A percentile compares a stretch with the other conserved stretches of the same genome.
Conservation (phyloP, 352 stramenopile genomes). For the Plasmopara halstedii region DNA sequence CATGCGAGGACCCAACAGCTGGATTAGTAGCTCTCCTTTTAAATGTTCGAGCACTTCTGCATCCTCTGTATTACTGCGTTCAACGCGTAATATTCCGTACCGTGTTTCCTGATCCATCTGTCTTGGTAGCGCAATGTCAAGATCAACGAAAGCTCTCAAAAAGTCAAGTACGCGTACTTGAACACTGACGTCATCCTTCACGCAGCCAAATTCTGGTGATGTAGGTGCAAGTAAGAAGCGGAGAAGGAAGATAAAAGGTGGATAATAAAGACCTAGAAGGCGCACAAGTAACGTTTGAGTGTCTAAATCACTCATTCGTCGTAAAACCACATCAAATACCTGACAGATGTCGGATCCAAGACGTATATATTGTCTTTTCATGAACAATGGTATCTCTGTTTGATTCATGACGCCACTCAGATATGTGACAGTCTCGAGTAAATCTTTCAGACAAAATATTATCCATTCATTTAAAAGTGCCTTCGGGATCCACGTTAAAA, state of each 20-base stretch:
- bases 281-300: conserved; percentile 34
- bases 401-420: conserved; percentile 23
- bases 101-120: conserved; percentile 14
- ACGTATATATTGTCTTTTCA: conserved; percentile 4
- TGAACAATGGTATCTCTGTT: neutral
- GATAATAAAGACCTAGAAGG: conserved; percentile 20
- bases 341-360: conserved; percentile 22
- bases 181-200: conserved; percentile 6
- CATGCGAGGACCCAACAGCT: conserved; percentile 27
- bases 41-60: conserved; percentile 45
- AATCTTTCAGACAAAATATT: conserved; percentile 36
- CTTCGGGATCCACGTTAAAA: conserved; percentile 37
- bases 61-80: conserved; percentile 22
- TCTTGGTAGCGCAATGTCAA: conserved; percentile 27
- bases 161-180: conserved; percentile 26
- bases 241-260: conserved; percentile 22
- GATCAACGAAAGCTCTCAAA: conserved; percentile 27
- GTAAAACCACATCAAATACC: conserved; percentile 32
- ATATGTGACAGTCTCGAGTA: conserved; percentile 29
- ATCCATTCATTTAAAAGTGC: conserved; percentile 46
- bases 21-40: conserved; percentile 44
- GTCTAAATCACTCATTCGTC: conserved; percentile 32
- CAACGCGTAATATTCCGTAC: conserved; percentile 2
- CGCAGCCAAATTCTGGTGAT: conserved; percentile 1
- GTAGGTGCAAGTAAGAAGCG: conserved; percentile 10